A percentile compares a stretch with the other conserved stretches of the same genome.
These are phyloP conservation scores for Pezicula radicicola DNA, from an alignment of 2,329 filamentous ascomycete genomes.

Conservation along the genomic window DNA sequence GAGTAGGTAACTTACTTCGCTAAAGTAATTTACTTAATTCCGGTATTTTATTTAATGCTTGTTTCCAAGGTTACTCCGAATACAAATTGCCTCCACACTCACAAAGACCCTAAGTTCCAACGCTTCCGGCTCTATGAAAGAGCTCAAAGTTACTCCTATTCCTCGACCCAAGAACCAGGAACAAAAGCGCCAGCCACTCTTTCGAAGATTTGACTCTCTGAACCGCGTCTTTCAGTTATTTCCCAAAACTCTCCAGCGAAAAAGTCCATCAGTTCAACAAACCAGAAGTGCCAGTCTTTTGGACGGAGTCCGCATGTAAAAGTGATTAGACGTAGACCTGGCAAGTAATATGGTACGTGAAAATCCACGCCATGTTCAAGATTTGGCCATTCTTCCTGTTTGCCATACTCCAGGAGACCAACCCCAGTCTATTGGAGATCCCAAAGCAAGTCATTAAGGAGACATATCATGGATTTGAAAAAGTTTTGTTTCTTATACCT, in stretches of 20 bases:
- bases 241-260: slow-evolving; percentile 7
- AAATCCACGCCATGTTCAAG: background rate
- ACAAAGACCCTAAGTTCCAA: too few species aligned
- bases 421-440: background rate
- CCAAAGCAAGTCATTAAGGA: background rate
- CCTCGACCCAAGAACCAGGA: too few species aligned
- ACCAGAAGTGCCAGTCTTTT: slow-evolving; percentile 10
- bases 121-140: too few species aligned
- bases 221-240: background rate
- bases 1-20: too few species aligned
- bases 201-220: too few species aligned
- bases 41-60: too few species aligned
- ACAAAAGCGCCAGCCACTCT: too few species aligned
- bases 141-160: too few species aligned
- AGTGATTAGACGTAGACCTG: background rate
- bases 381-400: background rate
- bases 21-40: too few species aligned
- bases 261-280: background rate
- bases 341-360: background rate
- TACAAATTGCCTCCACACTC: too few species aligned
- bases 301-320: slow-evolving; percentile 5
- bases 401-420: background rate
- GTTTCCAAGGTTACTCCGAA: too few species aligned
- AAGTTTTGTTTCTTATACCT: background rate
- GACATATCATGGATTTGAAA: background rate